A percentile compares a stretch with the other conserved stretches of the same genome.
Conservation (phyloP, 169 alveolate genomes). For the Plasmodium vinckei region DNA sequence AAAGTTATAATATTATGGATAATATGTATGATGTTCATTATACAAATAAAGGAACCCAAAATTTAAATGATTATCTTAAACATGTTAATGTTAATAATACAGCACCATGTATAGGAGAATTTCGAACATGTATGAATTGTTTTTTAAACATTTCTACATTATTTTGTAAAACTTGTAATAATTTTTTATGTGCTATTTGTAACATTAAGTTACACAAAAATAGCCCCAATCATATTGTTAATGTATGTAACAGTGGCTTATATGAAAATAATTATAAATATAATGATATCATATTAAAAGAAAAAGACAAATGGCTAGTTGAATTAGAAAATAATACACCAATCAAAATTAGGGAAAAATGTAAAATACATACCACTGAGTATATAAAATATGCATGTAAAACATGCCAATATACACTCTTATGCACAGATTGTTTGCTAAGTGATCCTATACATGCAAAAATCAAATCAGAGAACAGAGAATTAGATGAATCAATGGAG, state of each 20-base stretch:
- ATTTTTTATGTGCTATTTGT: slow-evolving; percentile 71
- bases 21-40: slow-evolving; percentile 62
- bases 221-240: slow-evolving; percentile 20
- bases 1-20: slow-evolving; percentile 51
- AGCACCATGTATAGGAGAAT: slow-evolving; percentile 75
- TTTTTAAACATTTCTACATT: slow-evolving; percentile 61
- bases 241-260: slow-evolving; percentile 63
- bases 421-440: slow-evolving; percentile 66
- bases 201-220: slow-evolving; percentile 57
- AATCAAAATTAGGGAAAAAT: slow-evolving; percentile 64
- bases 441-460: slow-evolving; percentile 67
- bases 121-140: slow-evolving; percentile 75
- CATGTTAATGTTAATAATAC: slow-evolving; percentile 72
- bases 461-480: neutral
- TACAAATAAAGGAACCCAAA: slow-evolving; percentile 22
- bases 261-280: slow-evolving; percentile 41
- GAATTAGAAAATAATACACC: slow-evolving; percentile 44
- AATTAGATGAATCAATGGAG: neutral
- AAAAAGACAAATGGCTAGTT: slow-evolving; percentile 74
- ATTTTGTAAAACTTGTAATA: slow-evolving; percentile 74
- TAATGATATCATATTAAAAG: slow-evolving; percentile 53
- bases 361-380: slow-evolving; percentile 47
- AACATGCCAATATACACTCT: slow-evolving; percentile 34
- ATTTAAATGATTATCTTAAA: slow-evolving; percentile 43
- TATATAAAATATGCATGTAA: slow-evolving; percentile 66